Percentiles rank a stretch among this genome's conserved stretches.
These are phyloP conservation scores for Petunia axillaris DNA, from an alignment of 257 asterid genomes.

Conservation along the genomic window DNA sequence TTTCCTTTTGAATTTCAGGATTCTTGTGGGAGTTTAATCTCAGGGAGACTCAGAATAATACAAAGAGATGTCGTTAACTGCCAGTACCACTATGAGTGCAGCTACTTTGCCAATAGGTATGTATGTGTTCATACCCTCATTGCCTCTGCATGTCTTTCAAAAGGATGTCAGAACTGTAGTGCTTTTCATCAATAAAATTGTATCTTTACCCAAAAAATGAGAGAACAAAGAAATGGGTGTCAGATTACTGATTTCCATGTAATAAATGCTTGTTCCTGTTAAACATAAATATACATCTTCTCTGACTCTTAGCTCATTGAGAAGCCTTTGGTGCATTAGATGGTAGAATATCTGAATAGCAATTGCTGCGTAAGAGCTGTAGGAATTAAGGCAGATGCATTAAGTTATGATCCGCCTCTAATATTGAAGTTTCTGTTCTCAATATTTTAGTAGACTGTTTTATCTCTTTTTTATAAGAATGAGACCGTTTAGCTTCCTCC, in stretches of 20 bases:
- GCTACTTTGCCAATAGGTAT: conserved; percentile 42
- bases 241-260: conserved; percentile 7
- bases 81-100: conserved; percentile 41
- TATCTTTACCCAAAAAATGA: neutral
- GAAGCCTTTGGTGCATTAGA: neutral
- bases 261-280: neutral
- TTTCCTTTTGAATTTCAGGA: conserved; percentile 10
- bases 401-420: neutral
- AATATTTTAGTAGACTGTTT: neutral
- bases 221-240: neutral
- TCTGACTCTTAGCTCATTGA: neutral
- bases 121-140: conserved; percentile 20
- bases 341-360: neutral
- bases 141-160: neutral
- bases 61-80: conserved; percentile 44
- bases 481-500: neutral
- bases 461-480: neutral
- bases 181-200: neutral
- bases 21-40: neutral
- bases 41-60: conserved; percentile 17
- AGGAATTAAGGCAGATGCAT: neutral
- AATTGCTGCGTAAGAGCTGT: neutral
- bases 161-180: neutral
- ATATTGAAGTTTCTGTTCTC: neutral
- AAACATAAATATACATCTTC: neutral